Evolutionary conservation across 1,284 basidiomycete species (phyloP).

Genomic region (Apiotrichum porosum): DNA sequence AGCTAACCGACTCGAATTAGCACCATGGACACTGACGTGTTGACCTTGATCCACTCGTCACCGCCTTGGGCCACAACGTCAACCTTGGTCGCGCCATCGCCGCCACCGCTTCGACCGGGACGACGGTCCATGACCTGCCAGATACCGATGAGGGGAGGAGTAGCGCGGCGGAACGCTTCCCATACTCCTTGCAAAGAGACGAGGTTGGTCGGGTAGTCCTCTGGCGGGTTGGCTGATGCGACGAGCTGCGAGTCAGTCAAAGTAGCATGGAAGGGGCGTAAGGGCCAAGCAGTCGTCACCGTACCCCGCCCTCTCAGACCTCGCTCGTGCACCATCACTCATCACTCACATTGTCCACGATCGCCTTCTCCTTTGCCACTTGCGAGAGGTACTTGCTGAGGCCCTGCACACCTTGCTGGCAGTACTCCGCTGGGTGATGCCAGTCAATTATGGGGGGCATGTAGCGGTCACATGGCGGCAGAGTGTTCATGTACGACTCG

Average conservation of each 20-base stretch:
- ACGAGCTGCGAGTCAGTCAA: constrained; percentile 16
- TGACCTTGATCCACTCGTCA: constrained; percentile 70
- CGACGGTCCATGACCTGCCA: constrained; percentile 29
- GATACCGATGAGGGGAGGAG: constrained; percentile 29
- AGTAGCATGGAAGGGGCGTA: not conserved
- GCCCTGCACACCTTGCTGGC: constrained; percentile 29
- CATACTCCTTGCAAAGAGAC: constrained; percentile 38
- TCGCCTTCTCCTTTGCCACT: constrained; percentile 29
- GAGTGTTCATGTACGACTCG: constrained; percentile 4
- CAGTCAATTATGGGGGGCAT: constrained; percentile 38
- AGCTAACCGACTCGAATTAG: not conserved
- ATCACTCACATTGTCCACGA: constrained; percentile 29
- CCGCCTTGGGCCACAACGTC: constrained; percentile 73
- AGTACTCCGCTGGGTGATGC: constrained; percentile 32
- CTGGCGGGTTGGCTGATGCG: constrained; percentile 16
- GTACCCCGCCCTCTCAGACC: not conserved
- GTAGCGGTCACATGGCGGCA: constrained; percentile 18
- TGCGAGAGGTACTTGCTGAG: constrained; percentile 30
- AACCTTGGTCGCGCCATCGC: constrained; percentile 46
- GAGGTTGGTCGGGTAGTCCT: constrained; percentile 35
- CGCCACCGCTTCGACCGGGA: constrained; percentile 1
- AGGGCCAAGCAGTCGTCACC: not conserved
- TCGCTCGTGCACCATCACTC: too few species aligned
- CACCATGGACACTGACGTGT: constrained; percentile 61
- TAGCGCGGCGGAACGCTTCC: constrained; percentile 32